A percentile compares a stretch with the other conserved stretches of the same genome.
phyloP scores from a whole-genome alignment of 495 filamentous ascomycete species.

The Annulohypoxylon moriforme region DNA sequence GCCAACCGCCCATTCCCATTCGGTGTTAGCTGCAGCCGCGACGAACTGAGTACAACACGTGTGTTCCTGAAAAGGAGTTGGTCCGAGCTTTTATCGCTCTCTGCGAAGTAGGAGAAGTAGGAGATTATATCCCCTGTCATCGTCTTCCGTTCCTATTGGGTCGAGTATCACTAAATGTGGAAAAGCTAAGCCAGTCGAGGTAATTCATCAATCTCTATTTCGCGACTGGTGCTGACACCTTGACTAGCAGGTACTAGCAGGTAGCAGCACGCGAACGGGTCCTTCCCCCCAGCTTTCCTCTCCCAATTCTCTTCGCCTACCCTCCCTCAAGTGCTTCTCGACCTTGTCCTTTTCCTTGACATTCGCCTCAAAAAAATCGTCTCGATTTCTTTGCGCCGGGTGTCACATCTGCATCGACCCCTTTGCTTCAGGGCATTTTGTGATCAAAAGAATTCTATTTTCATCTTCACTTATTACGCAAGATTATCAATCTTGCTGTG shows the following conservation, averaged over 20 bases:
- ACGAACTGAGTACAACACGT: slow-evolving; percentile 11
- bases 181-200: slow-evolving; percentile 26
- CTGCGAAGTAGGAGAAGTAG: slow-evolving; percentile 8
- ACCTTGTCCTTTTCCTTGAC: slow-evolving; percentile 35
- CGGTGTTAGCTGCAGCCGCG: slow-evolving; percentile 1
- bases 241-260: slow-evolving; percentile 14
- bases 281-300: slow-evolving; percentile 38
- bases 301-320: slow-evolving; percentile 19
- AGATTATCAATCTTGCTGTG: background rate
- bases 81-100: slow-evolving; percentile 25
- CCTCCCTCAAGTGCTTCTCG: slow-evolving; percentile 11
- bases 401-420: slow-evolving; percentile 40
- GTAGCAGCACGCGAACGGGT: slow-evolving; percentile 37
- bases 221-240: slow-evolving; percentile 40
- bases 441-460: slow-evolving; percentile 18
- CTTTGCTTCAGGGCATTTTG: slow-evolving; percentile 24
- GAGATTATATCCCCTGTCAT: slow-evolving; percentile 15
- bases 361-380: slow-evolving; percentile 35
- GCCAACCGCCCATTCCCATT: background rate
- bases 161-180: slow-evolving; percentile 1
- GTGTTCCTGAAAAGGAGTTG: slow-evolving; percentile 23
- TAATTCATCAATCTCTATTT: slow-evolving; percentile 45
- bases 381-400: slow-evolving; percentile 46
- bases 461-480: slow-evolving; percentile 28
- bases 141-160: slow-evolving; percentile 25